Conservation (phyloP, 805 yeast genomes). For the Starmera amethionina region DNA sequence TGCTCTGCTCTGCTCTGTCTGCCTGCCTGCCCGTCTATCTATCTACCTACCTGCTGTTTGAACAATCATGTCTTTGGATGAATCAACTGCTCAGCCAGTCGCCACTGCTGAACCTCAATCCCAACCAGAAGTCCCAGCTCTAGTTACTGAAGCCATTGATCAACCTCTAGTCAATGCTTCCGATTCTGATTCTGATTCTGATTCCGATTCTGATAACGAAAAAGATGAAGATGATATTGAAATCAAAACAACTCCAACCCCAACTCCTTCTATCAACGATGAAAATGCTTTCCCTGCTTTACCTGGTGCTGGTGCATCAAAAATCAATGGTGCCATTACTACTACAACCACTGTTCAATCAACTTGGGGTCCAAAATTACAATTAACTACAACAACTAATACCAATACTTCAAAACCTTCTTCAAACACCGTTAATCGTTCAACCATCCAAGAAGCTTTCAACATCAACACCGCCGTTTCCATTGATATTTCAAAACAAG, state of each 20-base stretch:
- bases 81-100: background rate
- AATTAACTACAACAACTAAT: constrained; percentile 28
- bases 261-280: constrained; percentile 35
- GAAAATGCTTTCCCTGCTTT: constrained; percentile 58
- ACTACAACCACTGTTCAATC: constrained; percentile 19
- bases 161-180: constrained; percentile 5
- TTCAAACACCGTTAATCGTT: constrained; percentile 28
- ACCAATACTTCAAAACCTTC: constrained; percentile 9
- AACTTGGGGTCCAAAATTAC: constrained; percentile 33
- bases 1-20: background rate
- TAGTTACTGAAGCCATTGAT: constrained; percentile 3
- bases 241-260: constrained; percentile 5
- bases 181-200: constrained; percentile 1
- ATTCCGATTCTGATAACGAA: constrained; percentile 1
- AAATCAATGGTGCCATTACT: constrained; percentile 7
- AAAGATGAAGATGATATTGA: constrained; percentile 1
- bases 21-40: background rate
- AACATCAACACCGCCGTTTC: constrained; percentile 64
- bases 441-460: constrained; percentile 71
- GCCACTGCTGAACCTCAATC: background rate
- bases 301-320: constrained; percentile 35
- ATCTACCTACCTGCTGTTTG: background rate
- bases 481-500: constrained; percentile 50
- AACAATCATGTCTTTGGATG: background rate
- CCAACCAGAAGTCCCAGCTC: background rate